A percentile compares a stretch with the other conserved stretches of the same genome.
Conservation (phyloP, 441 rosid species). For the Melastoma candidum region DNA sequence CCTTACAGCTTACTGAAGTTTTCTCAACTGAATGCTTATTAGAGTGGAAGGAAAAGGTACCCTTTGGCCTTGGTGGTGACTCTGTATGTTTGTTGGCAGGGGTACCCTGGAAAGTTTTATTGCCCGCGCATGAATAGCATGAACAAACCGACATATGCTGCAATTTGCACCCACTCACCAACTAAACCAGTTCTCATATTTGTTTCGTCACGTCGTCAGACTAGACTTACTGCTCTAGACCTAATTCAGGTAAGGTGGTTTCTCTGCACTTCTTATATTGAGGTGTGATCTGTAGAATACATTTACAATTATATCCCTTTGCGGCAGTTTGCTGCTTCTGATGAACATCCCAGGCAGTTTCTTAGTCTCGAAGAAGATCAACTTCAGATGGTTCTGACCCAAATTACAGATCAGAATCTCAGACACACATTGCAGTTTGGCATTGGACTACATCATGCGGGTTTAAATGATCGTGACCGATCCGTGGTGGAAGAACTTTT, state of each 20-base stretch:
- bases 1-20: too few relatives aligned
- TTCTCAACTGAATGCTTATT: too few relatives aligned
- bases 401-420: slow-evolving; percentile 89
- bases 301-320: slow-evolving; percentile 13
- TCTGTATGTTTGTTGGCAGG: slow-evolving; percentile 36
- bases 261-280: slow-evolving; percentile 10
- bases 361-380: slow-evolving; percentile 78
- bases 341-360: slow-evolving; percentile 92
- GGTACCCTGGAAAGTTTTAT: slow-evolving; percentile 95
- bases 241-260: slow-evolving; percentile 73
- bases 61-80: background rate
- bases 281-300: background rate
- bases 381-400: slow-evolving; percentile 94
- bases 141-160: slow-evolving; percentile 99
- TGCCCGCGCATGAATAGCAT: slow-evolving; percentile 98
- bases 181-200: slow-evolving; percentile 96
- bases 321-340: slow-evolving; percentile 82
- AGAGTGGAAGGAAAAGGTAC: too few relatives aligned
- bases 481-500: slow-evolving; percentile 95
- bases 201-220: slow-evolving; percentile 98
- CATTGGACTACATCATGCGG: slow-evolving; percentile 97
- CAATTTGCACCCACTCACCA: slow-evolving; percentile 96
- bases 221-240: slow-evolving; percentile 97
- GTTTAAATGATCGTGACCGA: slow-evolving; percentile 92
- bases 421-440: slow-evolving; percentile 97